phyloP scores from a whole-genome alignment of 768 basidiomycete species.

The Clitopilus hobsonii region DNA sequence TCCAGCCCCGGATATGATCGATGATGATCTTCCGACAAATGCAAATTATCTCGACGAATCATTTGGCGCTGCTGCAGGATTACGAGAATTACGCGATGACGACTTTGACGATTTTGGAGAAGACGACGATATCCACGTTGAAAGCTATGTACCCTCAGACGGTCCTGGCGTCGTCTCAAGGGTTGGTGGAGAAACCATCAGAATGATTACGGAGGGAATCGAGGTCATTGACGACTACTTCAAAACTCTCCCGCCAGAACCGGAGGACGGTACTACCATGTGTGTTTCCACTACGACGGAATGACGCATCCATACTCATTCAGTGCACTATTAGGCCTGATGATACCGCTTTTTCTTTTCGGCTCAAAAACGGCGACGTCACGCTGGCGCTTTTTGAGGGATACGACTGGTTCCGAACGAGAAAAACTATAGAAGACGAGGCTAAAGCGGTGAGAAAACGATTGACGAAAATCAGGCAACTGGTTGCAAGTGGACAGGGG shows the following conservation, averaged over 20 bases:
- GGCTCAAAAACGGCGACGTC: slow-evolving; percentile 57
- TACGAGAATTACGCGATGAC: slow-evolving; percentile 68
- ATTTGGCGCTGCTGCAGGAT: slow-evolving; percentile 72
- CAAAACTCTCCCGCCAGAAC: slow-evolving; percentile 56
- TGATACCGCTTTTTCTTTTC: slow-evolving; percentile 41
- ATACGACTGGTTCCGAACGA: slow-evolving; percentile 89
- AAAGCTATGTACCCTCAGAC: slow-evolving; percentile 11
- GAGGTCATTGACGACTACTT: slow-evolving; percentile 72
- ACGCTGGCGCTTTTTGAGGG: slow-evolving; percentile 83
- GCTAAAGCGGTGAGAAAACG: slow-evolving; percentile 83
- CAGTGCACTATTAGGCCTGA: slow-evolving; percentile 32
- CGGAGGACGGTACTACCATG: slow-evolving; percentile 39
- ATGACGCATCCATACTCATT: neutral
- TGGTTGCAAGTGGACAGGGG: slow-evolving; percentile 85
- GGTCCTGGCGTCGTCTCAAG: slow-evolving; percentile 47
- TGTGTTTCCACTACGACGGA: slow-evolving; percentile 26
- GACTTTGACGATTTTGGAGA: slow-evolving; percentile 65
- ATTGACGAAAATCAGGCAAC: slow-evolving; percentile 85
- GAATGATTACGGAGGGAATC: slow-evolving; percentile 66
- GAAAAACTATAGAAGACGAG: slow-evolving; percentile 82
- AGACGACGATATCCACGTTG: slow-evolving; percentile 17
- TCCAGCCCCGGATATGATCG: slow-evolving; percentile 80
- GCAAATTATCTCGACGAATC: slow-evolving; percentile 82
- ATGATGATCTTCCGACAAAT: slow-evolving; percentile 89
- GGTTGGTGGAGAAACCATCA: slow-evolving; percentile 82